phyloP scores from a whole-genome alignment of 129 eudicot species.

The Solidago caesia region DNA sequence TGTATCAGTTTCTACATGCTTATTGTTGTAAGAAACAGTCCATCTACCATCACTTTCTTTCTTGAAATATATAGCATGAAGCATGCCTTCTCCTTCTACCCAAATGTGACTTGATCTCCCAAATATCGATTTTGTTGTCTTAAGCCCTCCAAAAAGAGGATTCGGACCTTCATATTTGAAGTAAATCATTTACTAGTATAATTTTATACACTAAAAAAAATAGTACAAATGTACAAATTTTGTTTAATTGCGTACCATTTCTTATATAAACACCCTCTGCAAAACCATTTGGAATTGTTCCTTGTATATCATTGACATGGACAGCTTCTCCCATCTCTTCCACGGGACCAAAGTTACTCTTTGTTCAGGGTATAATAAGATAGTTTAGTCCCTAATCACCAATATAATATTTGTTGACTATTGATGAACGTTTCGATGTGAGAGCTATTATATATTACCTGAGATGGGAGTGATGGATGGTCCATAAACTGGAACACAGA shows the following conservation, averaged over 20 bases:
- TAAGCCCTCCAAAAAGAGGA: constrained; percentile 74
- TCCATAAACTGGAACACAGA: constrained; percentile 54
- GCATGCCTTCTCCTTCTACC: constrained; percentile 94
- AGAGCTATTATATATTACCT: constrained; percentile 39
- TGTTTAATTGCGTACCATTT: constrained; percentile 46
- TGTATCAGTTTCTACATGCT: constrained; percentile 61
- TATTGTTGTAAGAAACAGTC: constrained; percentile 49
- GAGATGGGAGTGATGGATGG: constrained; percentile 57
- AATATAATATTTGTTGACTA: background rate
- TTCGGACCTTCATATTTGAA: constrained; percentile 49
- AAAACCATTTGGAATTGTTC: constrained; percentile 54
- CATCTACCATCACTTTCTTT: constrained; percentile 44
- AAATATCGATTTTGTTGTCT: constrained; percentile 55
- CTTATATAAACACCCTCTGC: constrained; percentile 66
- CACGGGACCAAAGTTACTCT: constrained; percentile 67
- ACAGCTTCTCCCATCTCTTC: constrained; percentile 46
- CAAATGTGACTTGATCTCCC: constrained; percentile 67
- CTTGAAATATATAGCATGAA: constrained; percentile 62
- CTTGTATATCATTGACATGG: constrained; percentile 30
- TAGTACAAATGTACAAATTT: too few relatives aligned
- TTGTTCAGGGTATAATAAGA: background rate
- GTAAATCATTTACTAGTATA: background rate
- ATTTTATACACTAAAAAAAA: background rate
- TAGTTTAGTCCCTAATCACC: background rate
- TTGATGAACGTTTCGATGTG: too few relatives aligned